These are phyloP conservation scores for Salvia sclarea DNA, from an alignment of 305 asterid genomes.

Conservation along the genomic window DNA sequence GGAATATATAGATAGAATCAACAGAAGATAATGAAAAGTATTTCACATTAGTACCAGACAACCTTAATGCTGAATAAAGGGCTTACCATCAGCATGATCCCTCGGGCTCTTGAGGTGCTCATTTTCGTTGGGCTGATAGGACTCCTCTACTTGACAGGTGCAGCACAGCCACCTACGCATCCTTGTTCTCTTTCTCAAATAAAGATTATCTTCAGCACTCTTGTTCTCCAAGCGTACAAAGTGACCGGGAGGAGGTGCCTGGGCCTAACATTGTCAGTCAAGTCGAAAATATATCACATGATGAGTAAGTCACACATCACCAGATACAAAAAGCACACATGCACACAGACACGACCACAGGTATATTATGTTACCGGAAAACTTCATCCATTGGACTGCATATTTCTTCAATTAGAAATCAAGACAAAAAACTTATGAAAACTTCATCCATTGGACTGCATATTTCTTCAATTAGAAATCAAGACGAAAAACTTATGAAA, in stretches of 20 bases:
- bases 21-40: conserved; percentile 22
- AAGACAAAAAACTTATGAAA: conserved; percentile 14
- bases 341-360: conserved; percentile 14
- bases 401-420: not conserved
- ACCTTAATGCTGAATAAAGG: conserved; percentile 13
- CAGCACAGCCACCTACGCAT: conserved; percentile 98
- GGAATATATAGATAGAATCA: conserved; percentile 2
- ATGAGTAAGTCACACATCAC: conserved; percentile 7
- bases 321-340: conserved; percentile 17
- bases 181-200: conserved; percentile 66
- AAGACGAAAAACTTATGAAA: too few species aligned
- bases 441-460: too few species aligned
- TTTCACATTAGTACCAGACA: conserved; percentile 12
- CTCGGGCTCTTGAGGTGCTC: conserved; percentile 81
- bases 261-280: conserved; percentile 52
- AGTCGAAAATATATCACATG: conserved; percentile 22
- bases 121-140: conserved; percentile 65
- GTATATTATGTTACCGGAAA: conserved; percentile 8
- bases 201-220: conserved; percentile 56
- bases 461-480: too few species aligned
- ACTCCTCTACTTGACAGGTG: conserved; percentile 76
- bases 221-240: conserved; percentile 57
- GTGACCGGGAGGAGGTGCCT: conserved; percentile 78
- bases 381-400: conserved; percentile 5
- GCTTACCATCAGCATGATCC: conserved; percentile 61